phyloP scores from a whole-genome alignment of 2,329 filamentous ascomycete genomes.

The Penicillium freii region DNA sequence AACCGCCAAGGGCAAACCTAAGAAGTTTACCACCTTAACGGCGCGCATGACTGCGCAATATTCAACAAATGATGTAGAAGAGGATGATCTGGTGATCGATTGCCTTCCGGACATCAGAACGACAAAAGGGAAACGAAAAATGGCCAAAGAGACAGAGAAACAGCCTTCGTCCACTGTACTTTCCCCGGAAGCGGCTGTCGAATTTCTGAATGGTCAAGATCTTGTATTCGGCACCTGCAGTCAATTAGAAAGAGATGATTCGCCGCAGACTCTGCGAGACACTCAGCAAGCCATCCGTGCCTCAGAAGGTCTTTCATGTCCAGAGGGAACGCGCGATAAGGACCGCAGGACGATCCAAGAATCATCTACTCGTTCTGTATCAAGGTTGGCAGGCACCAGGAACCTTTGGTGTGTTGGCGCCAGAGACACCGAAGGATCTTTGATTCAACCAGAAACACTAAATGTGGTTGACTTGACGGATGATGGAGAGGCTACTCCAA shows the following conservation, averaged over 20 bases:
- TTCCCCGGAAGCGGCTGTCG: conserved; percentile 67
- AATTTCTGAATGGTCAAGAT: conserved; percentile 66
- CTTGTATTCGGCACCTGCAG: conserved; percentile 85
- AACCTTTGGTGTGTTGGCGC: conserved; percentile 70
- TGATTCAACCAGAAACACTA: conserved; percentile 63
- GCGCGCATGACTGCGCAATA: conserved; percentile 74
- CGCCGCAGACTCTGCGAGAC: conserved; percentile 55
- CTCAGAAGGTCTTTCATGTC: conserved; percentile 28
- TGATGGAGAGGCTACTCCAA: conserved; percentile 6
- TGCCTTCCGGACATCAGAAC: conserved; percentile 12
- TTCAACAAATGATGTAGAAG: conserved; percentile 36
- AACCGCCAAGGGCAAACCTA: conserved; percentile 56
- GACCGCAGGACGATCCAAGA: background rate
- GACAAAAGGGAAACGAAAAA: conserved; percentile 24
- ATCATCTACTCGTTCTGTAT: conserved; percentile 17
- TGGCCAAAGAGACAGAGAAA: conserved; percentile 26
- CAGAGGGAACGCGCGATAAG: conserved; percentile 1
- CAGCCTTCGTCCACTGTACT: conserved; percentile 58
- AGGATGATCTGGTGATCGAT: conserved; percentile 11
- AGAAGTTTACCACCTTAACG: conserved; percentile 75
- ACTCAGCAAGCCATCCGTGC: conserved; percentile 32
- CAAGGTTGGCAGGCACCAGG: conserved; percentile 31
- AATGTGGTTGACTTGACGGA: conserved; percentile 53
- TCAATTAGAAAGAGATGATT: conserved; percentile 72
- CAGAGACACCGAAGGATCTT: conserved; percentile 62